A percentile compares a stretch with the other conserved stretches of the same genome.
phyloP scores from a whole-genome alignment of 345 rosid species.

The Garcia nutans region DNA sequence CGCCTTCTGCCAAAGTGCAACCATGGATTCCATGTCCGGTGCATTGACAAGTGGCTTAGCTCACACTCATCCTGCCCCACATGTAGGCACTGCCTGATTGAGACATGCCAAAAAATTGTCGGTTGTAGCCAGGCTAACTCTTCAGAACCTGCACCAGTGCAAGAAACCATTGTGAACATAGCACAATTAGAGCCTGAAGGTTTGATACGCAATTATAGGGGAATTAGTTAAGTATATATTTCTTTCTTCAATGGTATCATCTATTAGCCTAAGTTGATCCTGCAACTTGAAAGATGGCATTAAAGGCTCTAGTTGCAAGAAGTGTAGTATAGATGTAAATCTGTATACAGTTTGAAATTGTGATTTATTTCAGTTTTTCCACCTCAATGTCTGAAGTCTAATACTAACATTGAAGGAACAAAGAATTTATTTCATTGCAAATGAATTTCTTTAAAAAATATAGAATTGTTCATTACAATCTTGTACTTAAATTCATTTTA shows the following conservation, averaged over 20 bases:
- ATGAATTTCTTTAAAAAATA: too few species aligned
- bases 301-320: slow-evolving; percentile 13
- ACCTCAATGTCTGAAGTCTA: too few species aligned
- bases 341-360: slow-evolving; percentile 26
- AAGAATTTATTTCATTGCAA: too few species aligned
- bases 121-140: slow-evolving; percentile 45
- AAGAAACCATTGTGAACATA: slow-evolving; percentile 36
- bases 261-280: slow-evolving; percentile 22
- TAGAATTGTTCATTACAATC: too few species aligned
- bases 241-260: slow-evolving; percentile 15
- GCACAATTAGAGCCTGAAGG: slow-evolving; percentile 61
- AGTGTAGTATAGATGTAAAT: slow-evolving; percentile 31
- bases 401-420: too few species aligned
- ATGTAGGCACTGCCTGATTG: slow-evolving; percentile 68
- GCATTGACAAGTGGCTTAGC: slow-evolving; percentile 67
- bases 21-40: slow-evolving; percentile 65
- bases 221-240: slow-evolving; percentile 21
- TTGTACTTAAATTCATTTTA: too few species aligned
- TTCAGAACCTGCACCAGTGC: slow-evolving; percentile 34
- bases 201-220: slow-evolving; percentile 42
- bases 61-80: slow-evolving; percentile 66
- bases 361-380: slow-evolving; percentile 22
- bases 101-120: slow-evolving; percentile 75
- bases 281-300: slow-evolving; percentile 5
- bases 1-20: slow-evolving; percentile 60